Base-by-base conservation (phyloP, 139 green algal genomes). In the Klebsormidium nitens region DNA sequence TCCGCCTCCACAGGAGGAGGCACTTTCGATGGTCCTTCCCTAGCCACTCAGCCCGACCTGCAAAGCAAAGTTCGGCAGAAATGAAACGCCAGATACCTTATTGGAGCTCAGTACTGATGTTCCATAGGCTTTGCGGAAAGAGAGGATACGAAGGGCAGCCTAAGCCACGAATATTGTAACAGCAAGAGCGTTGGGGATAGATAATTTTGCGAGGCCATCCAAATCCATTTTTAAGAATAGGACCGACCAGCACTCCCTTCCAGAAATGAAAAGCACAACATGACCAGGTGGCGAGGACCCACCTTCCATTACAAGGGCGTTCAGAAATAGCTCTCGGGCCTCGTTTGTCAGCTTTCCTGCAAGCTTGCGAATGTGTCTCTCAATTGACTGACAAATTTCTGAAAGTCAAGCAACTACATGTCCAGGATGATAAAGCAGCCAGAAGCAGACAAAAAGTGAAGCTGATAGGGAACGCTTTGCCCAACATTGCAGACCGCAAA, bases 11-110 rank as follows among this genome's bases (percentile, higher is more conserved):
- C 14, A 64, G 31, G 17, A 64, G 14, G 14, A 64, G 19, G 19
- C 56, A 64, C 19, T n/a, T 23, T 23, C 59, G 6, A 11, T 61
- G 8, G 11, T 29, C n/a, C 59, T 61, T 61, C 23, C 32, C 62
- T n/a, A 63, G 23, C 49, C 62, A n/a, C 47, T 63, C 46, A n/a
- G 61, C 62, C 44, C 44, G 17, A 17, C 44, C 44, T 52, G 19
- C 17, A 52, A 52, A 52, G 17, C 17, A 52, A 52, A 52, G 19
- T n/a, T n/a, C n/a, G n/a, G n/a, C n/a, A n/a, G n/a, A n/a, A n/a
- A n/a, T n/a, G n/a, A n/a, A n/a, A n/a, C n/a, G n/a, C n/a, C n/a
- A n/a, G n/a, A n/a, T n/a, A n/a, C n/a, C n/a, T n/a, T n/a, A n/a
- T n/a, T n/a, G n/a, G n/a, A n/a, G n/a, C n/a, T n/a, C n/a, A n/a